Evolutionary conservation across 2,329 filamentous ascomycete species (phyloP).

Genomic region (Furcasterigmium furcatum): DNA sequence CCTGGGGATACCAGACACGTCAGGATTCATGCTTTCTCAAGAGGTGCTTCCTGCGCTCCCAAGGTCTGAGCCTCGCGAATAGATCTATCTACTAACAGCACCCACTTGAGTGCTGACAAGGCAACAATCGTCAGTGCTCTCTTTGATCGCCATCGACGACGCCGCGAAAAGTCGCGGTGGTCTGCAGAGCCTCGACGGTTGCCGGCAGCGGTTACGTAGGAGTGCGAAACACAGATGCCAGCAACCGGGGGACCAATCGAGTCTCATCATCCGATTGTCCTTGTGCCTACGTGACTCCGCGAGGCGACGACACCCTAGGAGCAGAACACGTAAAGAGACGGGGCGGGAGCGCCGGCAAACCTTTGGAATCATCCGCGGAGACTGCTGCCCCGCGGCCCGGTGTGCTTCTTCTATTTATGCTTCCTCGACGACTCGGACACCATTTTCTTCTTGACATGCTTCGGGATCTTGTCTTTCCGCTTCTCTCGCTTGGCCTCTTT

Average conservation of each 20-base stretch:
- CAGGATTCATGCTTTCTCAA: no score
- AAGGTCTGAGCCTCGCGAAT: no score
- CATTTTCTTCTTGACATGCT: slow-evolving; percentile 89
- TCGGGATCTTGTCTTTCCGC: slow-evolving; percentile 92
- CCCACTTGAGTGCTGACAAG: slow-evolving; percentile 1
- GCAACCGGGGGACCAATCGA: slow-evolving; percentile 9
- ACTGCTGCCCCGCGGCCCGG: background rate
- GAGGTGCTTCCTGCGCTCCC: no score
- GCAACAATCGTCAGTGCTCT: slow-evolving; percentile 50
- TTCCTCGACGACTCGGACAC: slow-evolving; percentile 60
- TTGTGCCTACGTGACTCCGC: background rate
- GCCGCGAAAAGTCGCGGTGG: slow-evolving; percentile 18
- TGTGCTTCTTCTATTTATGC: slow-evolving; percentile 48
- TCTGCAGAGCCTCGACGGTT: slow-evolving; percentile 30
- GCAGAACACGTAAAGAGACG: background rate
- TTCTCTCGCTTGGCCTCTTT: slow-evolving; percentile 96
- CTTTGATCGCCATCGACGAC: slow-evolving; percentile 53
- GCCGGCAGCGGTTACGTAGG: slow-evolving; percentile 34
- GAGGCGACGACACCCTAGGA: background rate
- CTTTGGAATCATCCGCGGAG: background rate
- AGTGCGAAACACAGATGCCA: slow-evolving; percentile 15
- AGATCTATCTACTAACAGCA: no score
- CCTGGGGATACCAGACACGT: no score
- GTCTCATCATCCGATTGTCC: slow-evolving; percentile 46
- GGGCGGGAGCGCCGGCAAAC: no score